These are phyloP conservation scores for Colletotrichum coccodes DNA, from an alignment of 2,329 filamentous ascomycete genomes.

Conservation along the genomic window DNA sequence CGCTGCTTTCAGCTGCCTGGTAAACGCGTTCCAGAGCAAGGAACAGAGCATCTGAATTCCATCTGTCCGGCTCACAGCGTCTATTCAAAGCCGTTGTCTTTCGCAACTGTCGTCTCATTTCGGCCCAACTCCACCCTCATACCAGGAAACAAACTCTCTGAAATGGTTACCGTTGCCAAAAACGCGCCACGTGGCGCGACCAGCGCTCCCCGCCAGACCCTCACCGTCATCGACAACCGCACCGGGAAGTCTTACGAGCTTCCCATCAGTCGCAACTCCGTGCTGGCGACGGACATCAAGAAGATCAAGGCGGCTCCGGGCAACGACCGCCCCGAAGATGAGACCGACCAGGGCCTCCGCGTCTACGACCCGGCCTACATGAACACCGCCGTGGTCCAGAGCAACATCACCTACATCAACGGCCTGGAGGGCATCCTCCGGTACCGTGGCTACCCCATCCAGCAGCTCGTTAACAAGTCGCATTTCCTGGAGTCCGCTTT, in stretches of 20 bases:
- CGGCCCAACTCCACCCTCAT: neutral
- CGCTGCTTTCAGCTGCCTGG: constrained; percentile 23
- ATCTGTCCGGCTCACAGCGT: constrained; percentile 1
- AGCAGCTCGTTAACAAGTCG: constrained; percentile 59
- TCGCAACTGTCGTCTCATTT: constrained; percentile 4
- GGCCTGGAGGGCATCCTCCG: constrained; percentile 61
- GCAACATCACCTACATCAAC: constrained; percentile 63
- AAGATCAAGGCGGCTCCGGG: constrained; percentile 53
- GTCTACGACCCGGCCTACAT: constrained; percentile 63
- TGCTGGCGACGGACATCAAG: constrained; percentile 62
- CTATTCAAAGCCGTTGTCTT: constrained; percentile 19
- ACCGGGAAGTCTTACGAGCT: constrained; percentile 59
- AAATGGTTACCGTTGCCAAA: constrained; percentile 24
- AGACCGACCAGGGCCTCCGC: constrained; percentile 59
- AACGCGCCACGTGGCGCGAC: constrained; percentile 30
- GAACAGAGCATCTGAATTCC: constrained; percentile 11
- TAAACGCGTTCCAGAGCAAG: neutral
- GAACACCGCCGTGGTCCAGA: constrained; percentile 62
- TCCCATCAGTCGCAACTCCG: constrained; percentile 59
- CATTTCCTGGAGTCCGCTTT: constrained; percentile 61
- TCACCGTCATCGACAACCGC: constrained; percentile 60
- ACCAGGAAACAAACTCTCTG: neutral
- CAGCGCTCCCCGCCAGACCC: constrained; percentile 39
- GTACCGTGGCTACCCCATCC: constrained; percentile 62
- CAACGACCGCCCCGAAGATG: constrained; percentile 53